A percentile compares a stretch with the other conserved stretches of the same genome.
Conservation (phyloP, 2,329 filamentous ascomycete genomes). For the Leptographium procerum region DNA sequence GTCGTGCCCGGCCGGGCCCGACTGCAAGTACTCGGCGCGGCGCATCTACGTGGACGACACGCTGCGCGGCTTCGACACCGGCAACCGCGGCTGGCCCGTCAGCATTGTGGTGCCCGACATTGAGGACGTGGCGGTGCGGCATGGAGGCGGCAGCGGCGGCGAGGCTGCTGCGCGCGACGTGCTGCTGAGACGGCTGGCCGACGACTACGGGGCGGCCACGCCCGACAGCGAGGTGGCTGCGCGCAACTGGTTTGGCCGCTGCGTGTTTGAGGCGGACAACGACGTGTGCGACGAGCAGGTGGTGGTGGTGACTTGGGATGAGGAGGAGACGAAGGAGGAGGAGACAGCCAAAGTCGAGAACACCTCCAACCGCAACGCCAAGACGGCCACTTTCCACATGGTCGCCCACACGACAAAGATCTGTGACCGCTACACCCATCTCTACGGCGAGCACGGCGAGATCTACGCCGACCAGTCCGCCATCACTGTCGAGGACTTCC, state of each 20-base stretch:
- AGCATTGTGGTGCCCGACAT: constrained; percentile 88
- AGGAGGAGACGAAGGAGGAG: too few relatives aligned
- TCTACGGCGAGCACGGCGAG: constrained; percentile 82
- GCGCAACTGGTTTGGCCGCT: constrained; percentile 79
- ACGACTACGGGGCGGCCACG: constrained; percentile 42
- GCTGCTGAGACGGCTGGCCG: constrained; percentile 25
- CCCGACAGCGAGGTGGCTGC: constrained; percentile 34
- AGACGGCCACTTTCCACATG: constrained; percentile 90
- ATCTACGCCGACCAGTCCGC: constrained; percentile 70
- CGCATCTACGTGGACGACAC: constrained; percentile 60
- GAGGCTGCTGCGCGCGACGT: constrained; percentile 35
- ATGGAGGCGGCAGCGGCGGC: too few relatives aligned
- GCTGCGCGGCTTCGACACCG: constrained; percentile 46
- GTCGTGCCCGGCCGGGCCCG: constrained; percentile 59
- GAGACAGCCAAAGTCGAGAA: background rate
- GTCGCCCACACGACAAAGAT: constrained; percentile 78
- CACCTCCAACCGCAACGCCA: constrained; percentile 39
- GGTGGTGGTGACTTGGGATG: constrained; percentile 80
- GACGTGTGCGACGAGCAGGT: constrained; percentile 88
- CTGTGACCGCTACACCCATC: constrained; percentile 71
- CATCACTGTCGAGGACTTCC: constrained; percentile 68
- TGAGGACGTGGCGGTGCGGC: constrained; percentile 52
- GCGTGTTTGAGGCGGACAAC: constrained; percentile 88
- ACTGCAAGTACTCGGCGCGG: constrained; percentile 77
- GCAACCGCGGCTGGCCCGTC: constrained; percentile 69